Conservation (phyloP, 305 asterid species). For the Caryopteris hybrid region DNA sequence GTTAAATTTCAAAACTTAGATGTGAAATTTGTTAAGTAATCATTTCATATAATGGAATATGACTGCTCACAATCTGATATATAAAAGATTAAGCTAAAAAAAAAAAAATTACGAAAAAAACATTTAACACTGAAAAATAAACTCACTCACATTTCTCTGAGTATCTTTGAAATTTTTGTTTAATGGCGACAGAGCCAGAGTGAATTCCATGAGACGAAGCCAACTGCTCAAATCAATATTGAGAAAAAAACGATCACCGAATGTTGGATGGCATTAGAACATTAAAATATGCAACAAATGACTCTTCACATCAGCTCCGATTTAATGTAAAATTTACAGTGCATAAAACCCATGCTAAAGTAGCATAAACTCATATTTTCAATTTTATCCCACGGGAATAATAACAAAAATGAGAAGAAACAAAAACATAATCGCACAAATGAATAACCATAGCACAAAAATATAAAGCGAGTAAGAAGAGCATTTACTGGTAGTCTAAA, state of each 20-base stretch:
- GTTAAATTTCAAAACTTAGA: too few species aligned
- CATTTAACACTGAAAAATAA: background rate
- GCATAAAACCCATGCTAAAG: background rate
- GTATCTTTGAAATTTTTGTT: constrained; percentile 33
- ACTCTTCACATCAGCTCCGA: background rate
- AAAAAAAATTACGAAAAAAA: background rate
- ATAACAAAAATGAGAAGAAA: too few species aligned
- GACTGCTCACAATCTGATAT: background rate
- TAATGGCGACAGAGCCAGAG: constrained; percentile 24
- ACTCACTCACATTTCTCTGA: constrained; percentile 45
- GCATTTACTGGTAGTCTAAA: constrained; percentile 23
- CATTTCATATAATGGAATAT: too few species aligned
- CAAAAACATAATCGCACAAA: too few species aligned
- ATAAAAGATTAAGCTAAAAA: background rate
- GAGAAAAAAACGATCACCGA: constrained; percentile 21
- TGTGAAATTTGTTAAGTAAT: background rate
- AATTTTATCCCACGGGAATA: background rate
- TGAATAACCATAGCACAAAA: background rate
- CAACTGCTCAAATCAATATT: constrained; percentile 38
- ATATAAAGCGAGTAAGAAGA: background rate
- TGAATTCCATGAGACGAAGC: constrained; percentile 33
- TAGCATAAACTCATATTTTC: background rate
- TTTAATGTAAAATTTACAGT: background rate
- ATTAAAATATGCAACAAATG: constrained; percentile 5
- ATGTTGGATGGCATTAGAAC: constrained; percentile 10